Percentiles rank a stretch among this genome's conserved stretches.
These are phyloP conservation scores for Pyronema domesticum DNA, from an alignment of 495 filamentous ascomycete genomes.

Conservation along the genomic window DNA sequence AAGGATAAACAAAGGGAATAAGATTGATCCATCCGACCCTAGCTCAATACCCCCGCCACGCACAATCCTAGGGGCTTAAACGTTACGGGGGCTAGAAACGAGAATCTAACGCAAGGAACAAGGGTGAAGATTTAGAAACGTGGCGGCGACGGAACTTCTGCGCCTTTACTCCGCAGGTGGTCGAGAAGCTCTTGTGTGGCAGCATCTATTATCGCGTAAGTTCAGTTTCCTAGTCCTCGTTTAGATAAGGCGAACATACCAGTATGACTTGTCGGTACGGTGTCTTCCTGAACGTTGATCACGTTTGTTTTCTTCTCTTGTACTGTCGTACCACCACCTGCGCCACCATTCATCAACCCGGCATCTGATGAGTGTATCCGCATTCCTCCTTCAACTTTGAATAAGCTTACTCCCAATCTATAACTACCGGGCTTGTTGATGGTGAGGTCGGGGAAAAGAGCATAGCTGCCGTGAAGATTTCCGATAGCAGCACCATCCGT, in stretches of 20 bases:
- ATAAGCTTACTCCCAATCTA: constrained; percentile 20
- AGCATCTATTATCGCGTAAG: constrained; percentile 1
- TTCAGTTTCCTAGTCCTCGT: not conserved
- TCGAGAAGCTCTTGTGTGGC: constrained; percentile 16
- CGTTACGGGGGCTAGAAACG: too few relatives aligned
- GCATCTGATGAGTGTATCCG: constrained; percentile 7
- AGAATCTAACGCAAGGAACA: too few relatives aligned
- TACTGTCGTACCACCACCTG: constrained; percentile 15
- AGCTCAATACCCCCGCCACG: too few relatives aligned
- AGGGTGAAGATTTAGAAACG: not conserved
- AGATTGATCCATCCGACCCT: too few relatives aligned
- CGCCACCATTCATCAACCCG: constrained; percentile 1
- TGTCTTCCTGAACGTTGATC: constrained; percentile 15
- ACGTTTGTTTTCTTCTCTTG: constrained; percentile 21
- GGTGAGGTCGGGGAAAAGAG: constrained; percentile 20
- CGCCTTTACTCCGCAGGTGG: constrained; percentile 15
- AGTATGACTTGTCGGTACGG: constrained; percentile 8
- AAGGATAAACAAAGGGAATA: too few relatives aligned
- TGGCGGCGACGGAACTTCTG: constrained; percentile 15
- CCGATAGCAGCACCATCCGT: not conserved
- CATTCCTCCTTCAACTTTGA: constrained; percentile 17
- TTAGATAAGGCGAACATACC: constrained; percentile 12
- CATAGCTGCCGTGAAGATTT: constrained; percentile 21
- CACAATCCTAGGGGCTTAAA: too few relatives aligned
- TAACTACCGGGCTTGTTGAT: constrained; percentile 21